These are phyloP conservation scores for Chlorella sp. DNA, from an alignment of 139 green algal species.

Conservation along the genomic window DNA sequence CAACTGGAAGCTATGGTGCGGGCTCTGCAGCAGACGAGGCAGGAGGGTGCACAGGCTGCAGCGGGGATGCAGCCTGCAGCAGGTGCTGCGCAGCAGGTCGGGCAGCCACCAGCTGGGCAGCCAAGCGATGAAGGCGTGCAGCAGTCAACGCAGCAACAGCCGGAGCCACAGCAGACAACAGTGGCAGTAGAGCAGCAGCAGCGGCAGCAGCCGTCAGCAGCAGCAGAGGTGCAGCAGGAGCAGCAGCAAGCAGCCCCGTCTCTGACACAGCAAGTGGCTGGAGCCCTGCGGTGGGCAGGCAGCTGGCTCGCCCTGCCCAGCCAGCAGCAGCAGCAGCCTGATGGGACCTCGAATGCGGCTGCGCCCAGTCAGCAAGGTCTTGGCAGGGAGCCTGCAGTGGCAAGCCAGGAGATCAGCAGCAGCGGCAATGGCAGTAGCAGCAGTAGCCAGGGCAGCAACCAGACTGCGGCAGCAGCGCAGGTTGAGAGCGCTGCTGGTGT, in stretches of 20 bases:
- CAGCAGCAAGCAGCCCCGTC: not conserved
- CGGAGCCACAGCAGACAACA: not conserved
- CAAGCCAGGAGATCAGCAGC: not conserved
- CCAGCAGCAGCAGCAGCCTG: not conserved
- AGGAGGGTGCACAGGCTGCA: not conserved
- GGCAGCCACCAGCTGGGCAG: not conserved
- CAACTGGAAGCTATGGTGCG: not conserved
- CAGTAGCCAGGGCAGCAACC: not conserved
- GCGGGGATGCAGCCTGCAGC: not conserved
- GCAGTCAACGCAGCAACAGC: not conserved
- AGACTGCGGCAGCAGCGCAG: not conserved
- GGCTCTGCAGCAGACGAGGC: not conserved
- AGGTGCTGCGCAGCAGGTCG: not conserved
- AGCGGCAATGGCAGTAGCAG: constrained; percentile 6
- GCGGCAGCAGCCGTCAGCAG: not conserved
- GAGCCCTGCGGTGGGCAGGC: not conserved
- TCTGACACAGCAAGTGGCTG: not conserved
- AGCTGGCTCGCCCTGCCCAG: not conserved
- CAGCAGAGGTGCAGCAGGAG: not conserved
- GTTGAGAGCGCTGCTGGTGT: not conserved
- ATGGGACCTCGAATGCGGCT: not conserved
- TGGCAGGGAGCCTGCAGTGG: not conserved
- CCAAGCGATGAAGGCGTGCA: not conserved
- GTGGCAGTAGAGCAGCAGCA: not conserved
- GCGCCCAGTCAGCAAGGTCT: not conserved